Conservation (phyloP, 2,329 filamentous ascomycete genomes). For the Xylaria sp. region DNA sequence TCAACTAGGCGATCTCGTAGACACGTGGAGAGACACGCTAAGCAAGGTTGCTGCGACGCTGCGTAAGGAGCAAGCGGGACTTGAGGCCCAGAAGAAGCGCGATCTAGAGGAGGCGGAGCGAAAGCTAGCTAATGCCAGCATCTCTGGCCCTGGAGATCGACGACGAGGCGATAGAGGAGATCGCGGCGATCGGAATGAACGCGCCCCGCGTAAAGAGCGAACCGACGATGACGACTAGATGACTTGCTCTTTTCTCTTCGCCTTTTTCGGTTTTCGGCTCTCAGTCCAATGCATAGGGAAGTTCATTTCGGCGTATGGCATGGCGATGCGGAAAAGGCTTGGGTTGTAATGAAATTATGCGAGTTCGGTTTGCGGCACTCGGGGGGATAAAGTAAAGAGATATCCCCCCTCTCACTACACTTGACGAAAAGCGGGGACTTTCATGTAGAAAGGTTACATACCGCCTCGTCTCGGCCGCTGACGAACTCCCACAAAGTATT, state of each 20-base stretch:
- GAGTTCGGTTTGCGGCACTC: slow-evolving; percentile 32
- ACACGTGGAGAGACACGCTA: slow-evolving; percentile 89
- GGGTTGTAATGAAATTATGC: slow-evolving; percentile 41
- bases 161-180: slow-evolving; percentile 42
- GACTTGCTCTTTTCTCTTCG: slow-evolving; percentile 40
- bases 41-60: slow-evolving; percentile 82
- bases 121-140: slow-evolving; percentile 64
- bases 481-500: slow-evolving; percentile 24
- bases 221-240: slow-evolving; percentile 68
- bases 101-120: slow-evolving; percentile 78
- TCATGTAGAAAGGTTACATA: slow-evolving; percentile 34
- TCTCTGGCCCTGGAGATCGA: slow-evolving; percentile 52
- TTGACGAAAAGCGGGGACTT: slow-evolving; percentile 28
- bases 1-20: slow-evolving; percentile 88
- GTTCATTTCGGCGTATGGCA: slow-evolving; percentile 47
- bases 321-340: slow-evolving; percentile 44
- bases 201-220: slow-evolving; percentile 57
- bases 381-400: slow-evolving; percentile 27
- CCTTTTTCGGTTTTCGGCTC: slow-evolving; percentile 41
- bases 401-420: slow-evolving; percentile 16
- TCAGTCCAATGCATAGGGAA: slow-evolving; percentile 44
- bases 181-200: slow-evolving; percentile 47
- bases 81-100: slow-evolving; percentile 79
- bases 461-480: slow-evolving; percentile 30
- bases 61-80: slow-evolving; percentile 82